A percentile compares a stretch with the other conserved stretches of the same genome.
Conservation (phyloP, 2,329 filamentous ascomycete genomes). For the Penicillium psychrosexuale region DNA sequence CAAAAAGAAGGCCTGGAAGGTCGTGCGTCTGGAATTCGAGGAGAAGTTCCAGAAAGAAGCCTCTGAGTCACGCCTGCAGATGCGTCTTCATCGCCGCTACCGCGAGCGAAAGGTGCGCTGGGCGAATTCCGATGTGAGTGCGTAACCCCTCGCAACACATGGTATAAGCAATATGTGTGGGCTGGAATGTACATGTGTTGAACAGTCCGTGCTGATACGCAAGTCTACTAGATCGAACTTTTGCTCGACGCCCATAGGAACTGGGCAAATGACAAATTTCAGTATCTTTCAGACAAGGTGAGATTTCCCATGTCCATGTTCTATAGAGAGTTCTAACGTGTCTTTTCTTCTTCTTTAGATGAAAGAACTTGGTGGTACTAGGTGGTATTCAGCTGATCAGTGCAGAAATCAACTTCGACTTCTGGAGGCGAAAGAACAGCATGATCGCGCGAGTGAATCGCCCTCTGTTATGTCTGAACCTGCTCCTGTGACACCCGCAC, state of each 20-base stretch:
- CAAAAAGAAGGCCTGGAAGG: conserved; percentile 39
- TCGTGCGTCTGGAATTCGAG: conserved; percentile 37
- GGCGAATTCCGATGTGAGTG: conserved; percentile 47
- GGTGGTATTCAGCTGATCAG: conserved; percentile 35
- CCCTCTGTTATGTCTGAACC: conserved; percentile 25
- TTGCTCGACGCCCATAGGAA: conserved; percentile 37
- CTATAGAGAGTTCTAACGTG: neutral
- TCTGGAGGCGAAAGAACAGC: conserved; percentile 23
- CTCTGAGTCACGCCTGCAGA: conserved; percentile 41
- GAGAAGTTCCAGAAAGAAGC: conserved; percentile 39
- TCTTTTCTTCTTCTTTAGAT: conserved; percentile 18
- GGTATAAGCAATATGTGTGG: neutral
- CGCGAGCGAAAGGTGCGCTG: conserved; percentile 36
- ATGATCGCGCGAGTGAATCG: conserved; percentile 15
- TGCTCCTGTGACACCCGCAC: neutral
- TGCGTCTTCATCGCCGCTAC: conserved; percentile 40
- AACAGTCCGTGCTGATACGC: neutral
- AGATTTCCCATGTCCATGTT: neutral
- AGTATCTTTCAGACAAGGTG: conserved; percentile 41
- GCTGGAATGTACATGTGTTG: neutral
- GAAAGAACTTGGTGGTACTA: conserved; percentile 35
- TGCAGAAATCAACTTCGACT: conserved; percentile 35
- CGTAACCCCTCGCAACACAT: conserved; percentile 24
- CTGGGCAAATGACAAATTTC: conserved; percentile 40
- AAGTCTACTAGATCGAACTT: conserved; percentile 29